Conservation (phyloP, 495 filamentous ascomycete genomes). For the Parachaetomium inaequale region DNA sequence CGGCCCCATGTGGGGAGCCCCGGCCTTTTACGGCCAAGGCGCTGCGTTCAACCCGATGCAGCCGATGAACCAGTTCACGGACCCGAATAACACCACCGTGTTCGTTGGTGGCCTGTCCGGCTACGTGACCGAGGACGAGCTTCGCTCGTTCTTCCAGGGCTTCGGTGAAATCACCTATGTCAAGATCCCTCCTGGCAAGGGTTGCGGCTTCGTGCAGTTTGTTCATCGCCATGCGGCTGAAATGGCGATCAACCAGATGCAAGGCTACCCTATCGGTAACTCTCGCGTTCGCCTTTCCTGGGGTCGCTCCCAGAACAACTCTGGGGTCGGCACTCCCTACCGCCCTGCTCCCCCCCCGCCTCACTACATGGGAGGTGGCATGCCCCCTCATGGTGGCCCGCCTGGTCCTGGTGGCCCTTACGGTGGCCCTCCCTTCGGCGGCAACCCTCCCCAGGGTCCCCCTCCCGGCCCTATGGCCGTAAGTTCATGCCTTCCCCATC, state of each 20-base stretch:
- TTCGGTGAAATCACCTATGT: slow-evolving; percentile 99
- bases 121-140: slow-evolving; percentile 98
- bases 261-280: slow-evolving; percentile 98
- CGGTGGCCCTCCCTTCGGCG: slow-evolving; percentile 30
- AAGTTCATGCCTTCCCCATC: slow-evolving; percentile 4
- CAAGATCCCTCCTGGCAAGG: slow-evolving; percentile 99
- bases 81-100: slow-evolving; percentile 99
- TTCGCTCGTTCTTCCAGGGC: slow-evolving; percentile 98
- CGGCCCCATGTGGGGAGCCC: slow-evolving; percentile 37
- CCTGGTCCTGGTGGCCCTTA: slow-evolving; percentile 19
- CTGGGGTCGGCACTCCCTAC: slow-evolving; percentile 95
- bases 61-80: slow-evolving; percentile 99
- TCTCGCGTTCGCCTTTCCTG: slow-evolving; percentile 95
- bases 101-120: slow-evolving; percentile 97
- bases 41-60: slow-evolving; percentile 54
- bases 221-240: slow-evolving; percentile 98
- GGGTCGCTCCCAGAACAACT: slow-evolving; percentile 99
- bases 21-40: slow-evolving; percentile 33
- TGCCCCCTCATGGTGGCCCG: slow-evolving; percentile 30
- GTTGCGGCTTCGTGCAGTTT: slow-evolving; percentile 98
- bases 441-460: slow-evolving; percentile 30
- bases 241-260: slow-evolving; percentile 99
- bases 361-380: slow-evolving; percentile 51
- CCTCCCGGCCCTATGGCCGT: slow-evolving; percentile 32
- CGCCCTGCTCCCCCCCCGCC: slow-evolving; percentile 91